Percentiles rank a stretch among this genome's conserved stretches.
Conservation (phyloP, 768 basidiomycete genomes). For the Tylopilus intermedius region DNA sequence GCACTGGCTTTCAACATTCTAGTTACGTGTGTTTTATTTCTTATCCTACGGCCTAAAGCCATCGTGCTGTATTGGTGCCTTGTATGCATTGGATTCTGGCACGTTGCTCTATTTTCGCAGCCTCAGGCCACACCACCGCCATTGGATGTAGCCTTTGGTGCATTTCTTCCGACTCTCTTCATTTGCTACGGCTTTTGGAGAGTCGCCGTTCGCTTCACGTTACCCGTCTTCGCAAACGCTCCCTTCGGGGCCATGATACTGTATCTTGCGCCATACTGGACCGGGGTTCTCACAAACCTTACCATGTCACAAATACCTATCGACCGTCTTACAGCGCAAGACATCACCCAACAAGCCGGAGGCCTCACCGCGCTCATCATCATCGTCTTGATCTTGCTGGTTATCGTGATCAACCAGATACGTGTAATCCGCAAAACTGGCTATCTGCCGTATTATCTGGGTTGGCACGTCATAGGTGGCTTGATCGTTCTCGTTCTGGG, state of each 20-base stretch:
- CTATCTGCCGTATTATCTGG: slow-evolving; percentile 71
- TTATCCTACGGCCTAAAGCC: slow-evolving; percentile 66
- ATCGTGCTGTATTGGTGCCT: slow-evolving; percentile 70
- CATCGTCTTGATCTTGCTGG: slow-evolving; percentile 55
- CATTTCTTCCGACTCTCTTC: slow-evolving; percentile 61
- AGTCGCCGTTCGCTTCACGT: slow-evolving; percentile 64
- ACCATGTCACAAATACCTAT: slow-evolving; percentile 72
- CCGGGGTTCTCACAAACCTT: slow-evolving; percentile 69
- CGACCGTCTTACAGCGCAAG: slow-evolving; percentile 64
- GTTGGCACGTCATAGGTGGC: slow-evolving; percentile 69
- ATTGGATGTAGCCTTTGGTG: slow-evolving; percentile 59
- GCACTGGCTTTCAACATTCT: slow-evolving; percentile 73
- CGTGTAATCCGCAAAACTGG: slow-evolving; percentile 83
- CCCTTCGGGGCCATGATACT: slow-evolving; percentile 71
- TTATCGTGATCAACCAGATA: slow-evolving; percentile 67
- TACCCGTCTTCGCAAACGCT: slow-evolving; percentile 61
- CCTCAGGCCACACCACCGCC: slow-evolving; percentile 62
- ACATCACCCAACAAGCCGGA: slow-evolving; percentile 60
- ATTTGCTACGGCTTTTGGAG: slow-evolving; percentile 79
- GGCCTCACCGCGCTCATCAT: slow-evolving; percentile 50
- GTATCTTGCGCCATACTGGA: slow-evolving; percentile 78
- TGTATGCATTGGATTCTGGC: slow-evolving; percentile 85
- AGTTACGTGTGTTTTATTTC: slow-evolving; percentile 61
- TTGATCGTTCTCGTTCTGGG: slow-evolving; percentile 62
- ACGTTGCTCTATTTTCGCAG: slow-evolving; percentile 74